Evolutionary conservation across 2,329 filamentous ascomycete genomes (phyloP), one percentile per base, ranked within the genome.

Genomic region (Fusarium sp.): DNA sequence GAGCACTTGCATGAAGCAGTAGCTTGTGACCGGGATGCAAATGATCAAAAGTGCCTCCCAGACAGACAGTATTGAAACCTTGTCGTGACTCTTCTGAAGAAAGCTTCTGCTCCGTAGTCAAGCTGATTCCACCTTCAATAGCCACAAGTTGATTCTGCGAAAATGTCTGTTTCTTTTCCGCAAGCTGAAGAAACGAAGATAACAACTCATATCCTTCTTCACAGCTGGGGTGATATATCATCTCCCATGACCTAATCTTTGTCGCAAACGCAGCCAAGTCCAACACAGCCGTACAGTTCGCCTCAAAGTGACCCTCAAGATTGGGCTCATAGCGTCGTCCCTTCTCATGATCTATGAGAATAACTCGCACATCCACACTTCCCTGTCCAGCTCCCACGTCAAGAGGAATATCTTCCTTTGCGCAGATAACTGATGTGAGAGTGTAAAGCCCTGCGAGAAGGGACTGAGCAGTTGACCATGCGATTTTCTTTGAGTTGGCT

Each of bases 1-100:
- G 87, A 0, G 91, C 88, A 1, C 92, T 93, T 66, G 94, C 94
- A n/a, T 94, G 94, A 22, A 99, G 87, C 22, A 99, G 87, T n/a
- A 98, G 85, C 81, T 98, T 99, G 83, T 99, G 96, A 8, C 96
- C 96, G 6, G 93, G 90, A 78, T 99, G 96, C 24, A 99, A 87
- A 80, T 98, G 94, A 79, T 99, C 96, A 81, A 98, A 99, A 0
- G 96, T 99, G 12, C 96, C 96, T 30, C 95, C 96, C 14, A 98
- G 88, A 55, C 91, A 93, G 52, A 97, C 91, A 4, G 70, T 76
- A 6, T 65, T 62, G 65, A 80, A 80, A 1, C 73, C 71, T 4
- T 57, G 55, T 7, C 60, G 57, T 5, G 67, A 54, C 3, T 63
- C 47, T n/a, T 44, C n/a, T 6, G 49, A 41, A 2, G 45, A 30